Conservation (phyloP, 345 rosid species). For the Cardamine occulta region DNA sequence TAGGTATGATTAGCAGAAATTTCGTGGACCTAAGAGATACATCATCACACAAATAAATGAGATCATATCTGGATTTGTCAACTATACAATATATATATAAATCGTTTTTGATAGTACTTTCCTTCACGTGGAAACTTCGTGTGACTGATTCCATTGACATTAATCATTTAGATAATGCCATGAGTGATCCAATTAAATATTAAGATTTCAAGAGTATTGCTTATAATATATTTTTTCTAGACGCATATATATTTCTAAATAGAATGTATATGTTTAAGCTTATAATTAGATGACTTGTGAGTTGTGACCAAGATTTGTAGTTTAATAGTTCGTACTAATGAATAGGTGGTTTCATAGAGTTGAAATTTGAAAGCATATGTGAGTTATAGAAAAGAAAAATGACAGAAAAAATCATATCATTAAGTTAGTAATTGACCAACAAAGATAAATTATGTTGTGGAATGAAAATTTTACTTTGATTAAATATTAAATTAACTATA, state of each 20-base stretch:
- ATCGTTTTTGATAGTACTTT: background rate
- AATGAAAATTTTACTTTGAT: background rate
- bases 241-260: background rate
- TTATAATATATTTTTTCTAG: background rate
- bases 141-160: constrained; percentile 26
- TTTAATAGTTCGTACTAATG: background rate
- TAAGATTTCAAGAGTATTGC: background rate
- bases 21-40: constrained; percentile 18
- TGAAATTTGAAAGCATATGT: background rate
- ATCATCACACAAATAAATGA: constrained; percentile 8
- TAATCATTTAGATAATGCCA: constrained; percentile 24
- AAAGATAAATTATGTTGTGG: background rate
- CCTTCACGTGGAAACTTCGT: constrained; percentile 30
- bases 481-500: background rate
- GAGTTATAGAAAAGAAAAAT: background rate
- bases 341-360: background rate
- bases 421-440: background rate
- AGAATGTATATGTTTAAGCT: background rate
- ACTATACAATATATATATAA: background rate
- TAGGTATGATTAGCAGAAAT: background rate
- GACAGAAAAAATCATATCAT: background rate
- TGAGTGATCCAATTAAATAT: background rate
- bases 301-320: background rate
- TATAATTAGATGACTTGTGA: background rate
- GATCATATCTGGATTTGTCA: constrained; percentile 39